phyloP scores from a whole-genome alignment of 179 eudicot genomes.

The Silene coronaria region DNA sequence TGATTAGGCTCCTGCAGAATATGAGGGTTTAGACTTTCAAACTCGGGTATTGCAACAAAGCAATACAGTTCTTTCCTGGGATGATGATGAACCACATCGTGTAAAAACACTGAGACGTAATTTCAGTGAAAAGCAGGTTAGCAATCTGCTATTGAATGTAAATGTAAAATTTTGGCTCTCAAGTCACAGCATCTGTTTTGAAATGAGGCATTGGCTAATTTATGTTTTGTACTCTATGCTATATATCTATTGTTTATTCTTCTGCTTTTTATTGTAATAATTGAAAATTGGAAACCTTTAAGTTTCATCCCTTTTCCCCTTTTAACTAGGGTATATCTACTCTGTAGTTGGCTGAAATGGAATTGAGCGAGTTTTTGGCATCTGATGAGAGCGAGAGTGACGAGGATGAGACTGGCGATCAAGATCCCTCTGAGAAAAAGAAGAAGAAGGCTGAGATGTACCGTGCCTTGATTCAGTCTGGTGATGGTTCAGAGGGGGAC shows the following conservation, averaged over 20 bases:
- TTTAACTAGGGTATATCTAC: neutral
- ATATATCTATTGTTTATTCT: neutral
- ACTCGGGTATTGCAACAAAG: slow-evolving; percentile 80
- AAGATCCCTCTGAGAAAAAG: slow-evolving; percentile 25
- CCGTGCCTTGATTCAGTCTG: slow-evolving; percentile 69
- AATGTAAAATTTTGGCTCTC: neutral
- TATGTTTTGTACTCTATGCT: neutral
- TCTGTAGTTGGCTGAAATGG: slow-evolving; percentile 67
- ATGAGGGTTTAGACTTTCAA: slow-evolving; percentile 74
- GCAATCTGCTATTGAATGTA: neutral
- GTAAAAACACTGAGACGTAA: slow-evolving; percentile 59
- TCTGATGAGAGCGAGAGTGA: slow-evolving; percentile 64
- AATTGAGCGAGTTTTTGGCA: slow-evolving; percentile 70
- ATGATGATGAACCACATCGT: slow-evolving; percentile 91
- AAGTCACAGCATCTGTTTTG: neutral
- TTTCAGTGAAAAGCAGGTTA: slow-evolving; percentile 62
- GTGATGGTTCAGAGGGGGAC: slow-evolving; percentile 61
- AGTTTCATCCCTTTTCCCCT: neutral
- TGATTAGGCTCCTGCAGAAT: slow-evolving; percentile 56
- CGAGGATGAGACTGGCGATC: slow-evolving; percentile 19
- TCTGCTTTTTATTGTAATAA: neutral
- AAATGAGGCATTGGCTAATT: neutral
- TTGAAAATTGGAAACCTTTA: neutral
- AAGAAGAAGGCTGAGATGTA: slow-evolving; percentile 37
- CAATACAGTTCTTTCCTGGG: slow-evolving; percentile 77